These are phyloP conservation scores for Multifurca ochricompacta DNA, from an alignment of 768 basidiomycete genomes.

Conservation along the genomic window DNA sequence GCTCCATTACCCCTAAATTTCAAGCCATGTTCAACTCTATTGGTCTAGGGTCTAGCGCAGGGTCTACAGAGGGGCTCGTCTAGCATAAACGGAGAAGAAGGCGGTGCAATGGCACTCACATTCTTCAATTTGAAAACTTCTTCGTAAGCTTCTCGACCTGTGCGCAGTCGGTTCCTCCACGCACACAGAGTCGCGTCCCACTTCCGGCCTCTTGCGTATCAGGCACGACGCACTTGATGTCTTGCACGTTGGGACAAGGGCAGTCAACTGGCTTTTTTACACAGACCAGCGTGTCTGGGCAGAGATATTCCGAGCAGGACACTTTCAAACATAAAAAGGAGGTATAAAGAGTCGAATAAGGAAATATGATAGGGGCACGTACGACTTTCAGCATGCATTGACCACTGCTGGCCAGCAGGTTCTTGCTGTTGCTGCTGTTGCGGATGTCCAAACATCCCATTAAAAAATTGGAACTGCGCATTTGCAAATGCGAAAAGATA, in stretches of 20 bases:
- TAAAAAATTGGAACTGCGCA: constrained; percentile 22
- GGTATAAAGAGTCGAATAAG: background rate
- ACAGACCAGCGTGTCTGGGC: constrained; percentile 67
- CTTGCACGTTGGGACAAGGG: constrained; percentile 70
- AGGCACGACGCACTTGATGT: constrained; percentile 69
- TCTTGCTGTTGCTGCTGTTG: constrained; percentile 20
- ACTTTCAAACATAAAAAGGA: constrained; percentile 36
- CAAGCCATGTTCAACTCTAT: too few relatives aligned
- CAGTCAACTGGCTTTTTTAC: constrained; percentile 56
- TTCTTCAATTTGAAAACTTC: constrained; percentile 28
- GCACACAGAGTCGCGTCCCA: constrained; percentile 61
- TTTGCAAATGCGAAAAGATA: background rate
- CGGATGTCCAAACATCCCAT: constrained; percentile 20
- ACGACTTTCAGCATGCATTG: constrained; percentile 18
- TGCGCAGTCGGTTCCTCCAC: constrained; percentile 58
- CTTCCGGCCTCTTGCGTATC: constrained; percentile 45
- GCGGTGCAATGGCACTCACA: constrained; percentile 1
- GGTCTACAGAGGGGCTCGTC: background rate
- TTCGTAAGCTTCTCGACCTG: constrained; percentile 49
- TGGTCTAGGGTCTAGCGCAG: background rate
- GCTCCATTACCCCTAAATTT: background rate
- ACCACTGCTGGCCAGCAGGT: constrained; percentile 19
- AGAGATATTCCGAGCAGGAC: constrained; percentile 65
- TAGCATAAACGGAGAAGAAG: background rate
- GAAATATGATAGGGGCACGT: background rate